Evolutionary conservation across 805 yeast genomes (phyloP).

Genomic region (Suhomyces sp.): DNA sequence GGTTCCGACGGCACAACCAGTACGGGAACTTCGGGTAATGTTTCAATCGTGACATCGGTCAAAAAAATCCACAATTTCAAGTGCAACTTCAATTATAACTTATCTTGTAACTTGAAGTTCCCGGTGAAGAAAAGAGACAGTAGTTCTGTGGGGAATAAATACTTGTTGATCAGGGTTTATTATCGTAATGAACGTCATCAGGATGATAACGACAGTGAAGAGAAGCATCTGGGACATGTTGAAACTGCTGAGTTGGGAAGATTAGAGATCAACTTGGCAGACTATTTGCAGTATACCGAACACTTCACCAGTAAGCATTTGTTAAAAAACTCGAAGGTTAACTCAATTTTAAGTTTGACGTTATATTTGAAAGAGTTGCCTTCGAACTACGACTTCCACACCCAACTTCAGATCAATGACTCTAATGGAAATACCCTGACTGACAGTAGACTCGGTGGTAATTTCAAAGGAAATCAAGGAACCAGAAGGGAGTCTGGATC

Average conservation of each 20-base stretch:
- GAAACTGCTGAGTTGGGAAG: constrained; percentile 57
- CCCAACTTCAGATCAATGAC: constrained; percentile 38
- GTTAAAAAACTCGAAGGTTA: constrained; percentile 74
- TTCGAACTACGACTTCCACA: constrained; percentile 38
- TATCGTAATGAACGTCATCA: constrained; percentile 21
- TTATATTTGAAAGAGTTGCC: constrained; percentile 49
- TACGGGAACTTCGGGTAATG: constrained; percentile 17
- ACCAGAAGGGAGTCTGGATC: constrained; percentile 29
- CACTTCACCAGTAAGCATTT: constrained; percentile 61
- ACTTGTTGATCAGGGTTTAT: constrained; percentile 34
- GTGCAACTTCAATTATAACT: constrained; percentile 34
- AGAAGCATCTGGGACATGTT: constrained; percentile 5
- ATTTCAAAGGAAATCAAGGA: neutral
- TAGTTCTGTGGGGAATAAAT: constrained; percentile 42
- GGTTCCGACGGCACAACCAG: neutral
- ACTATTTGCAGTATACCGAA: constrained; percentile 57
- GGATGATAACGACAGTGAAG: neutral
- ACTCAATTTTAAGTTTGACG: constrained; percentile 68
- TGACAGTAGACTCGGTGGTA: neutral
- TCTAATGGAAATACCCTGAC: constrained; percentile 3
- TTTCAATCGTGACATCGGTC: constrained; percentile 29
- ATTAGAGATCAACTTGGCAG: constrained; percentile 66
- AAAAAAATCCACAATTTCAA: constrained; percentile 38
- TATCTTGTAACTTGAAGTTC: constrained; percentile 38
- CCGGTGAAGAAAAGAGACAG: constrained; percentile 35